Conservation (phyloP, 2,329 filamentous ascomycete species). For the Diaporthe vaccinii region DNA sequence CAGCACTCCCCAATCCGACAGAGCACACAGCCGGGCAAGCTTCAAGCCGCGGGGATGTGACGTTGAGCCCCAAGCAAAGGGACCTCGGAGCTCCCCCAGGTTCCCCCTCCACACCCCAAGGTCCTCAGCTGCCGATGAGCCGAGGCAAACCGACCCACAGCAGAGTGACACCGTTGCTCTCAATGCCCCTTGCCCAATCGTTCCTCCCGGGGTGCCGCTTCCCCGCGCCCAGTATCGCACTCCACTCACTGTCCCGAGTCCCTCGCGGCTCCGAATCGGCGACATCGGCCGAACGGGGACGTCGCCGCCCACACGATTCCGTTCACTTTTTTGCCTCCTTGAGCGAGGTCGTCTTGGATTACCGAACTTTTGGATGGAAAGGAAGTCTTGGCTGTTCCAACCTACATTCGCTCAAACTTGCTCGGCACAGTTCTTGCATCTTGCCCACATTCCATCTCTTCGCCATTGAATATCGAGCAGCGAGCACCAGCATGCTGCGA, state of each 20-base stretch:
- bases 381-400: neutral
- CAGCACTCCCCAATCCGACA: neutral
- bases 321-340: neutral
- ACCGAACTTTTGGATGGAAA: neutral
- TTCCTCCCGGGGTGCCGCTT: neutral
- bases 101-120: conserved; percentile 9
- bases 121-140: conserved; percentile 31
- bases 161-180: neutral
- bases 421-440: too few relatives aligned
- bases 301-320: conserved; percentile 32
- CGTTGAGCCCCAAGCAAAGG: conserved; percentile 10
- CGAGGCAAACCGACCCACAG: conserved; percentile 40
- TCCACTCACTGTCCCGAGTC: neutral
- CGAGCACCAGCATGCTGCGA: conserved; percentile 37
- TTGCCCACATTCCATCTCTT: neutral
- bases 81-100: conserved; percentile 11
- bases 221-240: neutral
- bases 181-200: conserved; percentile 16
- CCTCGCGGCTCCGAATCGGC: conserved; percentile 32
- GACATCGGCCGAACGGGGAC: conserved; percentile 8
- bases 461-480: neutral
- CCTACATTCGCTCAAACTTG: neutral
- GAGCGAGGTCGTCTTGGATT: neutral
- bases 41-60: neutral
- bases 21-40: neutral